Base-by-base conservation (phyloP, 1,284 basidiomycete species). In the Phaffia rhodozyma region DNA sequence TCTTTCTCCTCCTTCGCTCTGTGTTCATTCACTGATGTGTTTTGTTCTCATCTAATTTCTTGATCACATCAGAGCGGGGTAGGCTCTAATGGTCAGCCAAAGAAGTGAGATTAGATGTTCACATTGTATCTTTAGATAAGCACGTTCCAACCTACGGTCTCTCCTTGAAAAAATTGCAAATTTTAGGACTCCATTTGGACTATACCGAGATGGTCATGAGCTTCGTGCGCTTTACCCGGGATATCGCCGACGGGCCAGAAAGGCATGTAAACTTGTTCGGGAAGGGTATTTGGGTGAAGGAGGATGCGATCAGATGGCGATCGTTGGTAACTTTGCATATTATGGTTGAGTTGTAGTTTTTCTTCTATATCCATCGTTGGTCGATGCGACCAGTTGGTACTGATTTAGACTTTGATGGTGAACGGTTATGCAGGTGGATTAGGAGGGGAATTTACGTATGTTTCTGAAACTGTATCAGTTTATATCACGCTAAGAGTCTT, bases 381-480 rank as follows among this genome's bases (percentile, higher is more conserved):
- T 7, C 16, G 38, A 11, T 7, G 13, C 9, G 13, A 43, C 38
- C 7, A 11, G 13, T 43, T 43, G 27, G 50, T n/a, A 61, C 58
- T 65, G 25, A 66, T n/a, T 3, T 2, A 59, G 1, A 13, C 21
- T n/a, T 21, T 51, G 21, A 43, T 51, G 23, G 21, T 38, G 6
- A 43, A 9, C 13, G 38, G 56, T 49, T 50, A 48, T 53, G 25
- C 49, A 30, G 89, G 89, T 66, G 89, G 88, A 5, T 78, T 91
- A 18, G 88, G 89, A 5, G 89, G 89, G 9, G 82, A 85, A 68
- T 89, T 88, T 72, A 89, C 86, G 86, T 88, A 74, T 71, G 85
- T 76, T 13, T 7, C 47, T 2, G 61, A 21, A 29, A 43, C 52
- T 57, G 38, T 32, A 50, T 27, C 55, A n/a, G 18, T 43, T 34